Evolutionary conservation across 2,329 filamentous ascomycete species (phyloP), one percentile per base, ranked within the genome.

Genomic region (Alternaria conjuncta): DNA sequence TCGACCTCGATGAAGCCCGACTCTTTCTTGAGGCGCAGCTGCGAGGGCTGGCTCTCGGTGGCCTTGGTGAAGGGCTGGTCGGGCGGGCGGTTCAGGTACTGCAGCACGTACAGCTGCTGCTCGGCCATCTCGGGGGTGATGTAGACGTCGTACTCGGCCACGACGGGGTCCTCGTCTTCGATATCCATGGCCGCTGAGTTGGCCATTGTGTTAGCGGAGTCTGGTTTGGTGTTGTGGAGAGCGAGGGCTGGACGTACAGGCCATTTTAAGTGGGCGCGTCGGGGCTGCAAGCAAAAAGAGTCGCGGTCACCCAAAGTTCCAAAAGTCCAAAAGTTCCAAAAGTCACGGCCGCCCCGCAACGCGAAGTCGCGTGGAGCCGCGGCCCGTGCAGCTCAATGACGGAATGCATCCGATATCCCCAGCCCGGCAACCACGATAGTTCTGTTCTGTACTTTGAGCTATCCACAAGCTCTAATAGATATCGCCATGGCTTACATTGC

Each of bases 1-100:
- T 99, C 96, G 56, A 98, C 85, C 82, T 99, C 96, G 60, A 97
- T 85, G 82, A 97, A 92, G 60, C 94, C 94, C 0, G 92, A 88
- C 60, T 86, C 83, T 13, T 90, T 87, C 83, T 98, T 99, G 78
- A 97, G 84, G 70, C 95, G 93, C 73, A 98, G 84, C 72, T 91
- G 89, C 15, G 88, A 84, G 11, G 95, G 92, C 59, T 86, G 84
- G 15, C 83, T 81, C 9, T 69, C 64, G 56, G 83, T 81, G 12
- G 81, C 76, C 21, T 87, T 85, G 58, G 87, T 87, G 80, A 92
- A 91, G 6, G 87, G 85, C 66, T 90, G 86, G 44, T 87, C 84
- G 61, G 88, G 84, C 43, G 85, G 85, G 66, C 92, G 91, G 81
- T 94, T 94, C 25, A 94, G 91, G 80, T 97, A 96, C 83, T 98